phyloP scores from a whole-genome alignment of 805 yeast genomes.

The Starmerella potacharoeniae region DNA sequence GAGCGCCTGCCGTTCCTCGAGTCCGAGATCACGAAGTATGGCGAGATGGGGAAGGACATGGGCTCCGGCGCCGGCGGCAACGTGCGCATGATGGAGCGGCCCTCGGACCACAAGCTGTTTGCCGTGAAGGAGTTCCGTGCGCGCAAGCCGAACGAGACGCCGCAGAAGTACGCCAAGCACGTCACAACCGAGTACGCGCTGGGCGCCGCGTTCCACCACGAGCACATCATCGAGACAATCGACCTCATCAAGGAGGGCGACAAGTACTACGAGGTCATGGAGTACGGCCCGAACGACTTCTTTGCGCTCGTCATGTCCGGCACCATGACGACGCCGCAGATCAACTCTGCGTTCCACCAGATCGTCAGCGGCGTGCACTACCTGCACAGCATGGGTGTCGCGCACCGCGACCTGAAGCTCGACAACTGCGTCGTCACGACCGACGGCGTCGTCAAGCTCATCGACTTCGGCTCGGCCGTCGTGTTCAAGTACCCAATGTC shows the following conservation, averaged over 20 bases:
- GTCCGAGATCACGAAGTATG: conserved; percentile 49
- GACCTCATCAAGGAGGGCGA: conserved; percentile 65
- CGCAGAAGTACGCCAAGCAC: conserved; percentile 59
- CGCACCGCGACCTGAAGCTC: conserved; percentile 84
- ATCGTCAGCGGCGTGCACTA: conserved; percentile 62
- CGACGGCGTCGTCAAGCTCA: conserved; percentile 68
- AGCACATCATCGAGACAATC: conserved; percentile 66
- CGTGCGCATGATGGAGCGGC: conserved; percentile 63
- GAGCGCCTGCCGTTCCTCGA: conserved; percentile 32
- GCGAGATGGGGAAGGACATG: conserved; percentile 57
- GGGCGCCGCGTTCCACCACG: conserved; percentile 67
- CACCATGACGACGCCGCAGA: conserved; percentile 56
- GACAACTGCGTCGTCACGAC: conserved; percentile 82
- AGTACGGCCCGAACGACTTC: conserved; percentile 82
- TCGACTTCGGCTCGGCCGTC: conserved; percentile 90
- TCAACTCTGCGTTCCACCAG: conserved; percentile 74
- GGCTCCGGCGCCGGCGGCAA: conserved; percentile 96
- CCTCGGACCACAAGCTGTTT: conserved; percentile 48
- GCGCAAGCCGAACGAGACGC: conserved; percentile 49
- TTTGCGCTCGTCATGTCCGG: conserved; percentile 90
- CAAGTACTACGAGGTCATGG: conserved; percentile 71
- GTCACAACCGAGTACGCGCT: conserved; percentile 74
- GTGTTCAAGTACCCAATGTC: conserved; percentile 61
- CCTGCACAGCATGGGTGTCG: conserved; percentile 71
- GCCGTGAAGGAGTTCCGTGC: conserved; percentile 83